These are phyloP conservation scores for Aspergillus novoparasiticus DNA, from an alignment of 2,329 filamentous ascomycete species.

Conservation along the genomic window DNA sequence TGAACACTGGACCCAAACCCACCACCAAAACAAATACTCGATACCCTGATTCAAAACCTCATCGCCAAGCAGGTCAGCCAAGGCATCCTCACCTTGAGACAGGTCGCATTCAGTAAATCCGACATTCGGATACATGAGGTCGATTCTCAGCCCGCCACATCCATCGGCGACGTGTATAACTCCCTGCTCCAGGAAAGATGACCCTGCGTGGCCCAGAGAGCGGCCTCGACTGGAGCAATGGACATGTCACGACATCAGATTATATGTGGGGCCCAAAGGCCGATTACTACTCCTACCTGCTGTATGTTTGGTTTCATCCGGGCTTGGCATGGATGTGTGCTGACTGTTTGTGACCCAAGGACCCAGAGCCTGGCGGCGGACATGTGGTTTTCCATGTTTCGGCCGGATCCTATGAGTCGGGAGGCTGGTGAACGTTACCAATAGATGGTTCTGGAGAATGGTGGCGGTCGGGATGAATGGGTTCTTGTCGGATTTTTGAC, in stretches of 20 bases:
- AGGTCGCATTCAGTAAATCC: neutral
- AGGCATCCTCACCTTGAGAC: neutral
- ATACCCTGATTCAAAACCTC: neutral
- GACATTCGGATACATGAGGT: neutral
- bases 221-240: neutral
- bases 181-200: neutral
- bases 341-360: neutral
- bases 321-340: neutral
- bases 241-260: constrained; percentile 5
- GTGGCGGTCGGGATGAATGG: neutral
- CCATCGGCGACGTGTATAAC: neutral
- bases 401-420: neutral
- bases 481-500: neutral
- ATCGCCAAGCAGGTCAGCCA: neutral
- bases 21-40: neutral
- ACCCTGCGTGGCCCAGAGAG: neutral
- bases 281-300: constrained; percentile 9
- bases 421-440: neutral
- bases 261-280: constrained; percentile 8
- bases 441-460: neutral
- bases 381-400: neutral
- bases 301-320: constrained; percentile 5
- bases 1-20: neutral
- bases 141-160: neutral
- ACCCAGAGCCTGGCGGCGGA: neutral